Conservation (phyloP, 352 stramenopile species). For the Blastocystis sp. region DNA sequence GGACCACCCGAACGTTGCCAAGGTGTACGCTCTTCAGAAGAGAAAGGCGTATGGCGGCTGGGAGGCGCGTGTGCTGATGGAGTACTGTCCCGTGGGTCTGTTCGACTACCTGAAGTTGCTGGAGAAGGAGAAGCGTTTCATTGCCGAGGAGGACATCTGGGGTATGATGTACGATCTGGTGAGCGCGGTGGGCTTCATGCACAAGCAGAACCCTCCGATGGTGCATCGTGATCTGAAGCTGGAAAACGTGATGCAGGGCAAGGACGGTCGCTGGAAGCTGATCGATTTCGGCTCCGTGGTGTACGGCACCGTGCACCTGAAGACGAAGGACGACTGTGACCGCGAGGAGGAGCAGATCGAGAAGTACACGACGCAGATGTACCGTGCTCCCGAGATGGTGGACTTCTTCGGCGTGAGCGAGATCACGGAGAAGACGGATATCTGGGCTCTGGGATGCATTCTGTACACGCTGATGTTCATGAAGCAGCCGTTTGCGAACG, state of each 20-base stretch:
- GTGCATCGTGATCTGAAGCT: conserved; percentile 90
- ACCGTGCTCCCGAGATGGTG: conserved; percentile 86
- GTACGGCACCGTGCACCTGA: conserved; percentile 66
- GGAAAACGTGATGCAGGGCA: conserved; percentile 84
- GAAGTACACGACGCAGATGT: conserved; percentile 91
- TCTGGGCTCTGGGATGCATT: conserved; percentile 85
- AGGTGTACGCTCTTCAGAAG: conserved; percentile 25
- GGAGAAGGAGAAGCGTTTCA: conserved; percentile 64
- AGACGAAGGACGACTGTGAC: conserved; percentile 71
- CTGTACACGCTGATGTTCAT: conserved; percentile 87
- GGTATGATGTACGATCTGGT: too few relatives aligned
- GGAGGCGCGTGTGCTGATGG: conserved; percentile 87
- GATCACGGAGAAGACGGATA: conserved; percentile 78
- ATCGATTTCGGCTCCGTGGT: conserved; percentile 76
- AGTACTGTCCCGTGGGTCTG: conserved; percentile 82
- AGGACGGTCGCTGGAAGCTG: conserved; percentile 83
- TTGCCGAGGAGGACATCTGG: conserved; percentile 67
- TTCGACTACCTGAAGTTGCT: conserved; percentile 81
- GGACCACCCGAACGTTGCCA: not conserved
- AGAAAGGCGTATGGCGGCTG: conserved; percentile 26
- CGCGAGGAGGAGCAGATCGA: conserved; percentile 80
- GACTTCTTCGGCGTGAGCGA: conserved; percentile 83
- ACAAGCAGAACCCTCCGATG: conserved; percentile 73
- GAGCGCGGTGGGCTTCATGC: conserved; percentile 65
- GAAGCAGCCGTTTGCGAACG: conserved; percentile 83